Percentiles rank a stretch among this genome's conserved stretches.
Evolutionary conservation across 768 basidiomycete genomes (phyloP).

Genomic region (Naganishia vaughanmartiniae): DNA sequence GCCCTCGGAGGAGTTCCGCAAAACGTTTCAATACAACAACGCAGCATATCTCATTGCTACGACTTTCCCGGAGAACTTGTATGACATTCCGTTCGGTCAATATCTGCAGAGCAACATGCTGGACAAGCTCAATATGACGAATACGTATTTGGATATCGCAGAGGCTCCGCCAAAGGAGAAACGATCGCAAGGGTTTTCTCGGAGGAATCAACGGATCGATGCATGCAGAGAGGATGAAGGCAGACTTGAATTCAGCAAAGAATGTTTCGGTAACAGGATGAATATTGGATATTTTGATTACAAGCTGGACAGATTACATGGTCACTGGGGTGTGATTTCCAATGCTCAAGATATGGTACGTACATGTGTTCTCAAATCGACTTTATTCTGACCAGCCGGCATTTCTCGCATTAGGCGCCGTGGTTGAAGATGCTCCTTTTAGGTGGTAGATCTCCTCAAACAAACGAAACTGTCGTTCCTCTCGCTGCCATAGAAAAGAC

Average conservation of each 20-base stretch:
- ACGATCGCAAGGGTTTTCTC: constrained; percentile 32
- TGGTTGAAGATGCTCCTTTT: constrained; percentile 42
- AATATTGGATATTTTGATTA: constrained; percentile 7
- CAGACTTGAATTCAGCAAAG: not conserved
- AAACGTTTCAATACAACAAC: constrained; percentile 47
- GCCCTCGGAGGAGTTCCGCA: constrained; percentile 41
- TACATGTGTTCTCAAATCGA: not conserved
- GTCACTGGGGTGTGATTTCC: constrained; percentile 41
- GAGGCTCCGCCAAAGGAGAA: constrained; percentile 33
- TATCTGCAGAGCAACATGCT: constrained; percentile 41
- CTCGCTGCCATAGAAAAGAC: constrained; percentile 25
- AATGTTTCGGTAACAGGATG: not conserved
- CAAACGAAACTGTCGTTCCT: constrained; percentile 36
- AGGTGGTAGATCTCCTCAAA: constrained; percentile 17
- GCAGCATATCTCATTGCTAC: constrained; percentile 36
- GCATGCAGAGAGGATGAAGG: not conserved
- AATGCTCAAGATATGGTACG: constrained; percentile 42
- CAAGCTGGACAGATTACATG: constrained; percentile 27
- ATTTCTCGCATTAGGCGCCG: constrained; percentile 28
- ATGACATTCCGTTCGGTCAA: constrained; percentile 30
- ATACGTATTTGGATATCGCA: constrained; percentile 34
- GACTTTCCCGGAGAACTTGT: constrained; percentile 36
- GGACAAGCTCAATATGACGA: constrained; percentile 39
- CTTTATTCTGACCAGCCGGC: not conserved
- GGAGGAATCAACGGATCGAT: constrained; percentile 4